phyloP scores from a whole-genome alignment of 495 filamentous ascomycete genomes.

The Penicillium pulvis region DNA sequence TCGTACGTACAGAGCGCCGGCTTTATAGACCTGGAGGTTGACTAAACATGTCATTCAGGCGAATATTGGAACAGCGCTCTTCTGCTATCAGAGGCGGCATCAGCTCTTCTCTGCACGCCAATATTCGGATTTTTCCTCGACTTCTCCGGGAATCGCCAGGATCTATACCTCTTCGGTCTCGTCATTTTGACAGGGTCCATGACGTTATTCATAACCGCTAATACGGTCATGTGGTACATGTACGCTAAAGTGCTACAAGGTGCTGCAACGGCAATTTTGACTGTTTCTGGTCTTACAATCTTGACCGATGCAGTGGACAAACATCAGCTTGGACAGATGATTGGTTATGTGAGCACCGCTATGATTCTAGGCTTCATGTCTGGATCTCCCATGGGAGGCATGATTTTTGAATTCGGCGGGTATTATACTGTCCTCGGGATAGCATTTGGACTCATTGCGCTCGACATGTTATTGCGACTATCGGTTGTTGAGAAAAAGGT shows the following conservation, averaged over 20 bases:
- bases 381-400: neutral
- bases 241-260: slow-evolving; percentile 70
- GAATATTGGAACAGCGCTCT: slow-evolving; percentile 27
- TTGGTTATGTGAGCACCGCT: slow-evolving; percentile 2
- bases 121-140: slow-evolving; percentile 22
- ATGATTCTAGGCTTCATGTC: slow-evolving; percentile 3
- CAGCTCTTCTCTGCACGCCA: slow-evolving; percentile 21
- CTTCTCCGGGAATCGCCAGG: slow-evolving; percentile 8
- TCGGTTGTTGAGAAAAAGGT: neutral
- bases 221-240: slow-evolving; percentile 58
- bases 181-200: slow-evolving; percentile 64
- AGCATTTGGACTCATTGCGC: neutral
- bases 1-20: slow-evolving; percentile 12
- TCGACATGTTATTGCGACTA: neutral
- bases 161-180: slow-evolving; percentile 65
- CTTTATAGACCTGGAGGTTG: neutral
- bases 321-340: neutral
- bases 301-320: slow-evolving; percentile 10
- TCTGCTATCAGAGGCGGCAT: slow-evolving; percentile 20
- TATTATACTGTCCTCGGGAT: neutral
- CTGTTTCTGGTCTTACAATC: neutral
- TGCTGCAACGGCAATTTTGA: slow-evolving; percentile 46
- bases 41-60: slow-evolving; percentile 5
- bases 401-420: neutral
- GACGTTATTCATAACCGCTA: slow-evolving; percentile 64